Evolutionary conservation across 1,139 yeast genomes (phyloP).

Genomic region (Wickerhamomyces sp.): DNA sequence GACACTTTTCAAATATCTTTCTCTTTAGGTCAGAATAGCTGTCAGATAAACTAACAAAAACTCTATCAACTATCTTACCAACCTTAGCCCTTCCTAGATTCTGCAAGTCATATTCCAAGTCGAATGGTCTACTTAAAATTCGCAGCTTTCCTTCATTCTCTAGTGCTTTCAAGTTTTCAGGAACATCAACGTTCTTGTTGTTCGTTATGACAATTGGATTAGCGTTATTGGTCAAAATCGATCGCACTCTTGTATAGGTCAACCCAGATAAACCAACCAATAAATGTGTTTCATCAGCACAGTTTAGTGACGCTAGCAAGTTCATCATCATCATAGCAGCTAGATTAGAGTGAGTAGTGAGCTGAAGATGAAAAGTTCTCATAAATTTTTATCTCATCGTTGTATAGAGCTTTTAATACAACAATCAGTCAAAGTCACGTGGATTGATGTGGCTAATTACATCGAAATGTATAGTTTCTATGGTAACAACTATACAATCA

Average conservation of each 20-base stretch:
- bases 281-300: conserved; percentile 53
- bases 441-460: not conserved
- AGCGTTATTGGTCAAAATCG: conserved; percentile 55
- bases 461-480: too few relatives aligned
- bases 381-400: not conserved
- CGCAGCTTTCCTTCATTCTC: conserved; percentile 26
- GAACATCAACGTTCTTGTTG: conserved; percentile 19
- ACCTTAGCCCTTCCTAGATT: conserved; percentile 62
- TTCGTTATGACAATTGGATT: conserved; percentile 44
- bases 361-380: not conserved
- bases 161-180: conserved; percentile 26
- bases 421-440: conserved; percentile 8
- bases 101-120: conserved; percentile 38
- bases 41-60: conserved; percentile 53
- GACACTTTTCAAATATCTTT: conserved; percentile 47
- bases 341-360: not conserved
- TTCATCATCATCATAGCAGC: conserved; percentile 26
- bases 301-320: conserved; percentile 47
- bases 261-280: conserved; percentile 58
- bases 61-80: conserved; percentile 64
- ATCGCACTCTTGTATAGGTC: conserved; percentile 45
- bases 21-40: conserved; percentile 29
- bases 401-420: not conserved
- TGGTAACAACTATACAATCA: too few relatives aligned
- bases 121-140: conserved; percentile 35